Evolutionary conservation across 768 basidiomycete genomes (phyloP).

Genomic region (Suillus cothurnatus): DNA sequence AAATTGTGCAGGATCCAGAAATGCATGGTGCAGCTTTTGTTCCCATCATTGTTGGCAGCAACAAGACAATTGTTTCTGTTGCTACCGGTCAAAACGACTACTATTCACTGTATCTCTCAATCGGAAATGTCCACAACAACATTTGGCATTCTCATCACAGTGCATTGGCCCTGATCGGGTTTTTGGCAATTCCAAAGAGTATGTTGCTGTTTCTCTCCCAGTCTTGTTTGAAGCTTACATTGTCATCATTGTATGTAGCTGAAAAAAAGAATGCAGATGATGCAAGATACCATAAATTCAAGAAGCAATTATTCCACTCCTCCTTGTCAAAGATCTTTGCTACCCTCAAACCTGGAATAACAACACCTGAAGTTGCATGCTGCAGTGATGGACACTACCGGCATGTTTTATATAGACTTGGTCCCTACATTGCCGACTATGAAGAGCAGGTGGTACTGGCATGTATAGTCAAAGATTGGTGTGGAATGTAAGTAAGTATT

Average conservation of each 20-base stretch:
- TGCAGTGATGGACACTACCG: slow-evolving; percentile 33
- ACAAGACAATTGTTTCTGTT: slow-evolving; percentile 32
- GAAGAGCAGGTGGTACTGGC: slow-evolving; percentile 38
- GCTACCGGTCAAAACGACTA: slow-evolving; percentile 28
- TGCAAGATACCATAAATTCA: slow-evolving; percentile 18
- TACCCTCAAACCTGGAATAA: slow-evolving; percentile 19
- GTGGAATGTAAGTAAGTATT: slow-evolving; percentile 35
- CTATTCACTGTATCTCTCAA: slow-evolving; percentile 26
- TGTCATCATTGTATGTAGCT: not conserved
- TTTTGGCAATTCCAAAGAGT: slow-evolving; percentile 34
- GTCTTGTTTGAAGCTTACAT: not conserved
- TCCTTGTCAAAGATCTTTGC: slow-evolving; percentile 17
- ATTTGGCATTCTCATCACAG: slow-evolving; percentile 21
- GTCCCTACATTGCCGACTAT: slow-evolving; percentile 44
- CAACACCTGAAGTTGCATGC: slow-evolving; percentile 14
- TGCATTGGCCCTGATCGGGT: slow-evolving; percentile 19
- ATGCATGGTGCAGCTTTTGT: not conserved
- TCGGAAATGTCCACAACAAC: slow-evolving; percentile 25
- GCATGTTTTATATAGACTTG: slow-evolving; percentile 34
- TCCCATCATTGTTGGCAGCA: slow-evolving; percentile 3
- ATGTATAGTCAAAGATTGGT: slow-evolving; percentile 40
- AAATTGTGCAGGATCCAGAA: not conserved
- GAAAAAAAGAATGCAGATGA: slow-evolving; percentile 11
- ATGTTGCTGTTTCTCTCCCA: slow-evolving; percentile 1
- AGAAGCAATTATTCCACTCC: slow-evolving; percentile 23